Evolutionary conservation across 148 eudicot species (phyloP).

Genomic region (Fagopyrum tataricum): DNA sequence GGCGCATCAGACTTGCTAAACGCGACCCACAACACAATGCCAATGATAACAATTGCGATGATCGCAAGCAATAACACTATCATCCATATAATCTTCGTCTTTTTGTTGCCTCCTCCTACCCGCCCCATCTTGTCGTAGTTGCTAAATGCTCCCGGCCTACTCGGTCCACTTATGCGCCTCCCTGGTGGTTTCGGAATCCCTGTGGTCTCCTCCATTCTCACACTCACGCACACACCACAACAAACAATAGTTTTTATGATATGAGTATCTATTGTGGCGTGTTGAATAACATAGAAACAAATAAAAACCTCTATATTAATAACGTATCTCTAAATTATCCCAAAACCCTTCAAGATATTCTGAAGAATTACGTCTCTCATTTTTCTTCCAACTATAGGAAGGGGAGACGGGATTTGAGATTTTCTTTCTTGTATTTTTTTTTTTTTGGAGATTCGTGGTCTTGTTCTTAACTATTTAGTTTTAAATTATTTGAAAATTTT

Average conservation of each 20-base stretch:
- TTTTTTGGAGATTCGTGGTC: background rate
- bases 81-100: background rate
- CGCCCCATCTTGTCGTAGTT: slow-evolving; percentile 6
- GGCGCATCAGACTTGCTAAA: slow-evolving; percentile 24
- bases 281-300: too few relatives aligned
- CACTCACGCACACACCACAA: background rate
- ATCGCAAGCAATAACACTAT: background rate
- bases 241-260: background rate
- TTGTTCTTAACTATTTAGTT: background rate
- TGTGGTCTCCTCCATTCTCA: background rate
- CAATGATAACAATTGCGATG: slow-evolving; percentile 11
- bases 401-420: background rate
- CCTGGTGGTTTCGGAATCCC: background rate
- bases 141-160: slow-evolving; percentile 2
- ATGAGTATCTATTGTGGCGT: too few relatives aligned
- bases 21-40: slow-evolving; percentile 14
- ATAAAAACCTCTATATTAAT: too few relatives aligned
- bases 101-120: background rate
- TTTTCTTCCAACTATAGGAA: background rate
- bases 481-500: background rate
- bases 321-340: too few relatives aligned
- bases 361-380: background rate
- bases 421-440: background rate
- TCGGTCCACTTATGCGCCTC: background rate
- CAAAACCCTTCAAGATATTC: too few relatives aligned